Conservation (phyloP, 805 yeast genomes). For the Hanseniaspora vineae region DNA sequence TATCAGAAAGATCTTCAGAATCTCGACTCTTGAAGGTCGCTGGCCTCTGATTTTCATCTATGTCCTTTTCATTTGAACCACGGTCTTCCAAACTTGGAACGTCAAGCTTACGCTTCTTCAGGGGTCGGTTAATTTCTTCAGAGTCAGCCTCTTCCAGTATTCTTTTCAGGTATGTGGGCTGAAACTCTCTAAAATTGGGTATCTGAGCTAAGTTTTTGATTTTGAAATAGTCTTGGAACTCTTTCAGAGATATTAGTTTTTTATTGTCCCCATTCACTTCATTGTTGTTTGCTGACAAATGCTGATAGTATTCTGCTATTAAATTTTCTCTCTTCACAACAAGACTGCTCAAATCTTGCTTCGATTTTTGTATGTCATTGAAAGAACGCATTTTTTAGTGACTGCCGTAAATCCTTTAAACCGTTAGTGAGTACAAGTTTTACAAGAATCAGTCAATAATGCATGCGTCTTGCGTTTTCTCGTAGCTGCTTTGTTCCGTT, state of each 20-base stretch:
- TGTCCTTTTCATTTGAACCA: too few relatives aligned
- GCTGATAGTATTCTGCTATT: background rate
- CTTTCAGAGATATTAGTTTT: background rate
- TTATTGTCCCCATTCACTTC: background rate
- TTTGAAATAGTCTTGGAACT: slow-evolving; percentile 1
- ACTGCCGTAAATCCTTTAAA: too few relatives aligned
- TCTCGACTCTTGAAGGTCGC: background rate
- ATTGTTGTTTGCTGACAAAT: background rate
- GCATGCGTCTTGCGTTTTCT: too few relatives aligned
- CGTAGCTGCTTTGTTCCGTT: too few relatives aligned
- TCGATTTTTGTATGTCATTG: slow-evolving; percentile 3
- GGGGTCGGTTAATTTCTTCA: background rate
- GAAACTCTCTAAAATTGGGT: slow-evolving; percentile 5
- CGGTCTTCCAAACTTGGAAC: too few relatives aligned
- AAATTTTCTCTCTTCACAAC: slow-evolving; percentile 1
- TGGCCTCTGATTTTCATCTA: background rate
- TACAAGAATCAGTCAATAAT: too few relatives aligned
- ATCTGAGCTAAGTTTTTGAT: slow-evolving; percentile 4
- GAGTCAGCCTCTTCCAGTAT: background rate
- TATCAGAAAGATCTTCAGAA: background rate
- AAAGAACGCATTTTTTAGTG: slow-evolving; percentile 1
- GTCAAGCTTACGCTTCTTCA: too few relatives aligned
- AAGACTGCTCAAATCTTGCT: slow-evolving; percentile 1
- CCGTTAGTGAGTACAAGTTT: too few relatives aligned
- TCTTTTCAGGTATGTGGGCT: background rate